A percentile compares a stretch with the other conserved stretches of the same genome.
phyloP scores from a whole-genome alignment of 805 yeast genomes.

The Metschnikowia lochheadii region DNA sequence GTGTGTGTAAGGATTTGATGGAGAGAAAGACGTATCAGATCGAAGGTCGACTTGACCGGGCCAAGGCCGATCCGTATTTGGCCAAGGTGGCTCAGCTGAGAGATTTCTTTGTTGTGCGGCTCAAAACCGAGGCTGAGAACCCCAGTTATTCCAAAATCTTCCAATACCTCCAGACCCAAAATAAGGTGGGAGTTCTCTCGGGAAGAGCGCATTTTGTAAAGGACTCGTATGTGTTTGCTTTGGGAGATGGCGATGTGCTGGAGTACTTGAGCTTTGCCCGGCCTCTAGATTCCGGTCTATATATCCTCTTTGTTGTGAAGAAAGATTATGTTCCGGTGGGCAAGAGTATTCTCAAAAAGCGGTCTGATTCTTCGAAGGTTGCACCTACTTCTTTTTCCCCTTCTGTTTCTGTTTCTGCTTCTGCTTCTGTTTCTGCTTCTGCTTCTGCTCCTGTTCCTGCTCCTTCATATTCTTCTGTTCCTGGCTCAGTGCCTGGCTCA shows the following conservation, averaged over 20 bases:
- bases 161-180: conserved; percentile 43
- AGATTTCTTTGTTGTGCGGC: conserved; percentile 49
- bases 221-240: conserved; percentile 58
- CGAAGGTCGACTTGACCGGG: conserved; percentile 59
- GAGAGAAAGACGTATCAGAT: conserved; percentile 35
- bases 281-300: conserved; percentile 10
- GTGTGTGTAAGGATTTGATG: conserved; percentile 28
- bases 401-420: background rate
- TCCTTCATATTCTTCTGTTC: background rate
- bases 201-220: conserved; percentile 48
- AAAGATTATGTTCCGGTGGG: conserved; percentile 31
- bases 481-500: too few species aligned
- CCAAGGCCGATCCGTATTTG: conserved; percentile 56
- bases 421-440: background rate
- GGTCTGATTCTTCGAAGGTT: background rate
- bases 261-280: conserved; percentile 10
- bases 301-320: conserved; percentile 35
- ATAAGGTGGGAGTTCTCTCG: conserved; percentile 59
- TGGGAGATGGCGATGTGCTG: conserved; percentile 15
- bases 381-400: background rate
- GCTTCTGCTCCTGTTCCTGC: background rate
- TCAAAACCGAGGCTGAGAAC: conserved; percentile 24
- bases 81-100: conserved; percentile 43
- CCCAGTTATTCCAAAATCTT: conserved; percentile 28
- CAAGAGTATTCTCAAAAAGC: conserved; percentile 20